These are phyloP conservation scores for Copromyces sp. DNA, from an alignment of 495 filamentous ascomycete species.

Conservation along the genomic window DNA sequence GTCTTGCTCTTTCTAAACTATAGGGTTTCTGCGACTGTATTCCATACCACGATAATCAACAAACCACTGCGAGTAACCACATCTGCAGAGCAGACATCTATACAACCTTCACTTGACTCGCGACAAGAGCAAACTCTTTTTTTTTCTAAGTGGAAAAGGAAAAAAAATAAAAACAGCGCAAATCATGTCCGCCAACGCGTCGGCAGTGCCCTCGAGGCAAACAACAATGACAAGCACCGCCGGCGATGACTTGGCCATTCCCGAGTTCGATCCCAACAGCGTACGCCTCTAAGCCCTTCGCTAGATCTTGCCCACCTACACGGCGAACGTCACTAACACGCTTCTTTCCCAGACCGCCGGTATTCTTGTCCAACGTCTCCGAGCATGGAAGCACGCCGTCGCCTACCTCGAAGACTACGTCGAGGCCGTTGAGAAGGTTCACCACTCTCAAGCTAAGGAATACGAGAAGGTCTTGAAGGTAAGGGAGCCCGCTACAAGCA, in stretches of 20 bases:
- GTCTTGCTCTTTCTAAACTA: background rate
- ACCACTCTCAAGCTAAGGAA: conserved; percentile 81
- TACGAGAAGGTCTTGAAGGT: conserved; percentile 93
- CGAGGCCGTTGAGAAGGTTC: conserved; percentile 66
- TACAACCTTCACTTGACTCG: background rate
- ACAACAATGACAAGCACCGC: conserved; percentile 40
- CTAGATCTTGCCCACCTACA: background rate
- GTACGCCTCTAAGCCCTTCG: conserved; percentile 32
- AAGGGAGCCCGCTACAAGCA: conserved; percentile 1
- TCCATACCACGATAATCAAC: background rate
- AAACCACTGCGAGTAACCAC: background rate
- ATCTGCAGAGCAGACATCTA: background rate
- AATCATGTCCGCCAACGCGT: background rate
- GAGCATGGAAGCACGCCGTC: conserved; percentile 92
- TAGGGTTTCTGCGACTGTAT: background rate
- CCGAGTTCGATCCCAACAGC: conserved; percentile 68
- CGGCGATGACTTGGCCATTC: conserved; percentile 50
- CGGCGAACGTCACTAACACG: background rate
- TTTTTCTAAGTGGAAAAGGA: no score
- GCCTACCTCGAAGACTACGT: conserved; percentile 88
- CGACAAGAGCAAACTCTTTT: background rate
- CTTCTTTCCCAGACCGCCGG: conserved; percentile 47
- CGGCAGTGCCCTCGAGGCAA: conserved; percentile 44
- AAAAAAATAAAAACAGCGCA: background rate
- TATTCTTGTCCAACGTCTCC: conserved; percentile 72